Base-by-base conservation (phyloP, 2,329 filamentous ascomycete species). In the Penicillium sp. region DNA sequence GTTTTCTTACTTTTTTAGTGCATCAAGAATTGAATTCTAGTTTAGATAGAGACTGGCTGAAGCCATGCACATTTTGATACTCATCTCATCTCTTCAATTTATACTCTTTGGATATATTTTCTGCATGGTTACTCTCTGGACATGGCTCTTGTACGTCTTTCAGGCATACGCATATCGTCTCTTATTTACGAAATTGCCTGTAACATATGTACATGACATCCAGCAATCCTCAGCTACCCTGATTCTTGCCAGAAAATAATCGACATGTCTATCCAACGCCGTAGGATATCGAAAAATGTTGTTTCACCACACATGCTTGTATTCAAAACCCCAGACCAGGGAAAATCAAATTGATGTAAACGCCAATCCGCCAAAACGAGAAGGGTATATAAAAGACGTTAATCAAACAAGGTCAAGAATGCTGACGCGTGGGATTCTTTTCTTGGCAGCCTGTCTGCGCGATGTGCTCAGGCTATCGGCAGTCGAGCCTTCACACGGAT, bases 401-500 rank as follows among this genome's bases (percentile, higher is more conserved):
- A 62, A 54, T 46, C 21, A 34, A 50, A 52, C 65, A 58, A 73
- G 56, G 55, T 73, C 70, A 45, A 73, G 16, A 32, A 73, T 63
- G 59, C 71, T 72, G 18, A 72, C 70, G 32, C 71, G 69, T 25
- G 66, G 46, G 25, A 72, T 56, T 13, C 67, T 59, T 55, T 73
- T 71, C 32, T 65, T 63, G 29, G 34, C 23, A 29, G 41, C 21
- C 53, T 50, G 46, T 37, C 46, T 51, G 42, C 16, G 23, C 10
- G 49, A 31, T 44, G 35, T 50, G 15, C 13, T 21, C 25, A 57
- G 39, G 4, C n/a, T 18, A 13, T 54, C 41, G 37, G 50, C 44
- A 54, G 46, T 31, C 46, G 50, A 23, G 54, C 18, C 38, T 54
- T 40, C 57, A 32, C 10, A 23, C 25, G n/a, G n/a, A 40, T 59